Evolutionary conservation across 352 stramenopile species (phyloP).

Genomic region (Phytophthora crassamura): DNA sequence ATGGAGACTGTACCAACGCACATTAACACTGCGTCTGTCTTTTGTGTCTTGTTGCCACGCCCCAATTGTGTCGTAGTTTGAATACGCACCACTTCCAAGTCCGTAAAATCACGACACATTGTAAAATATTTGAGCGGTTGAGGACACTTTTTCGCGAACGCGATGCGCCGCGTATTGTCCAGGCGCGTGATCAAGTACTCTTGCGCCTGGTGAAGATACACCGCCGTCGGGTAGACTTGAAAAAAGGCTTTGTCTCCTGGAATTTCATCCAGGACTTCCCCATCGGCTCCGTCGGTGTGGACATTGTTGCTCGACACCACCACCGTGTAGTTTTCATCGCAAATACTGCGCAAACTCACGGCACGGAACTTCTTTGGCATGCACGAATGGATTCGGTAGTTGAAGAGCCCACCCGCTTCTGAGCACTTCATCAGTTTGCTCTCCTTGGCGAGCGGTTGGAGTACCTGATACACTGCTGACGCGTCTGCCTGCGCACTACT

Average conservation of each 20-base stretch:
- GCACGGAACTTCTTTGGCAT: slow-evolving; percentile 62
- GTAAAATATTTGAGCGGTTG: slow-evolving; percentile 91
- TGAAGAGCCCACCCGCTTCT: slow-evolving; percentile 37
- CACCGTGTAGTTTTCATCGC: slow-evolving; percentile 67
- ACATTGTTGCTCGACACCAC: slow-evolving; percentile 66
- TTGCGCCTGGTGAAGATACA: slow-evolving; percentile 92
- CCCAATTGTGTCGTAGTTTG: slow-evolving; percentile 32
- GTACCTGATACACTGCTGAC: slow-evolving; percentile 20
- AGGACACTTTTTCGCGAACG: slow-evolving; percentile 66
- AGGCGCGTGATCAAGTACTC: slow-evolving; percentile 92
- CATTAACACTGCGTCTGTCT: slow-evolving; percentile 36
- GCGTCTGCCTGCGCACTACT: background rate
- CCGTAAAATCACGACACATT: slow-evolving; percentile 82
- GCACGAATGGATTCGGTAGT: slow-evolving; percentile 67
- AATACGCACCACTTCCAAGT: slow-evolving; percentile 87
- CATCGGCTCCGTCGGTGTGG: slow-evolving; percentile 28
- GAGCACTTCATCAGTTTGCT: slow-evolving; percentile 52
- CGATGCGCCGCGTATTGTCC: slow-evolving; percentile 73
- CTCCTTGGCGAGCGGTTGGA: slow-evolving; percentile 42
- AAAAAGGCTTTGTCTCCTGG: slow-evolving; percentile 91
- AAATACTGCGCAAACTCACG: slow-evolving; percentile 76
- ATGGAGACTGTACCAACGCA: slow-evolving; percentile 82
- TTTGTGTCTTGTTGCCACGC: background rate
- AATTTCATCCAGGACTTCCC: slow-evolving; percentile 85
- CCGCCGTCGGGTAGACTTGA: slow-evolving; percentile 90